Base-by-base conservation (phyloP, 2,329 filamentous ascomycete species). In the Xylaria sp. region DNA sequence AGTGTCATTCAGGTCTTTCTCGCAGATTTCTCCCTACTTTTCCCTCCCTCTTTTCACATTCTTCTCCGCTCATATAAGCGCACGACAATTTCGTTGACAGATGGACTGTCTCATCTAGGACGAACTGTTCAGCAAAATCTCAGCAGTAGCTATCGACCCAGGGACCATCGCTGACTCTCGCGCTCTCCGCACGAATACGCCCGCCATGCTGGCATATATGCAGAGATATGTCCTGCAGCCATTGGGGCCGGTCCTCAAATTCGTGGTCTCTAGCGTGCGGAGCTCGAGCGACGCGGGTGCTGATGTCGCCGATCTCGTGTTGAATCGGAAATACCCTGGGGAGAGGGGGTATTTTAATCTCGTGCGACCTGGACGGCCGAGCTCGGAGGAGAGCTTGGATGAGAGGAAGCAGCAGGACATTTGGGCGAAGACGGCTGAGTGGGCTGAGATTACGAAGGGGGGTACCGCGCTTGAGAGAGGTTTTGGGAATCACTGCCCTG, bases 111-210 rank as follows among this genome's bases (percentile, higher is more conserved):
- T n/a, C 28, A 5, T 25, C 19, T 23, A 71, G 72, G 69, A 75
- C 42, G 52, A 64, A 23, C 60, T 60, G 14, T 57, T 75, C 12
- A 70, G 57, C 12, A 68, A 71, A 2, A 72, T 76, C 42, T 73
- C 72, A 0, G 73, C 70, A 0, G 66, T 76, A 0, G 68, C 66
- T 1, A 69, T 71, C 7, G 68, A 76, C 56, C 74, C 74, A 1
- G 74, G 74, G 21, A 73, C 67, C 43, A 64, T 78, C 2, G 57
- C 64, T 14, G 75, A 80, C 65, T 80, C 78, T 8, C 73, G 77
- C 19, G 74, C 74, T 2, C 70, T 80, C 49, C 61, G 64, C 4
- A 72, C 67, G 11, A 77, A 79, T 54, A 76, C 75, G 0, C 75
- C 77, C 2, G 33, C 19, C 3, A 46, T 63, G 14, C 51, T 76